Evolutionary conservation across 129 eudicot genomes (phyloP).

Genomic region (Flaveria bidentis): DNA sequence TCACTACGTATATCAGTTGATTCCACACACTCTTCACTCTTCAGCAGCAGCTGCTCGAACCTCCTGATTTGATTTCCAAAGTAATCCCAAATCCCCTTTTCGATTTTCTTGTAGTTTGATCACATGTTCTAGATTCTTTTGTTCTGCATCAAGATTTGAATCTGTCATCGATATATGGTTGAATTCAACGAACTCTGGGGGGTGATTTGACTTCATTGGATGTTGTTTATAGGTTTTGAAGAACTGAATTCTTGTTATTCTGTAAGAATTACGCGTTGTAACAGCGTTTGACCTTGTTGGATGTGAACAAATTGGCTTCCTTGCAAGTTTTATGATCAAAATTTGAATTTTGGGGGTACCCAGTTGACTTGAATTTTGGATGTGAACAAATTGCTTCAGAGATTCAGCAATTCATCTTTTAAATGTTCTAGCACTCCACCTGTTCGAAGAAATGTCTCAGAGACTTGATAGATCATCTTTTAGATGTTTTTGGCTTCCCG

Average conservation of each 20-base stretch:
- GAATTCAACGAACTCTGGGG: too few species aligned
- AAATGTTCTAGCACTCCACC: constrained; percentile 1
- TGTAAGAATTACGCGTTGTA: not conserved
- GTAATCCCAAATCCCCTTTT: constrained; percentile 27
- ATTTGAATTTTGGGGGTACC: not conserved
- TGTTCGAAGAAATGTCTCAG: constrained; percentile 23
- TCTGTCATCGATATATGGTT: constrained; percentile 10
- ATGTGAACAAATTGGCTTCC: not conserved
- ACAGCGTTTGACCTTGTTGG: constrained; percentile 2
- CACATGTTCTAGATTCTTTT: not conserved
- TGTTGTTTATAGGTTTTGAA: too few species aligned
- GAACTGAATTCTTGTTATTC: too few species aligned
- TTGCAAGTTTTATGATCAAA: not conserved
- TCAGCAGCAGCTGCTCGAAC: constrained; percentile 29
- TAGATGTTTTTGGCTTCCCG: not conserved
- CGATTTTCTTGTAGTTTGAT: not conserved
- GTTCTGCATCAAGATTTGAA: constrained; percentile 6
- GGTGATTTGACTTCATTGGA: too few species aligned
- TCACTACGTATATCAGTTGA: constrained; percentile 2
- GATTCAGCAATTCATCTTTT: not conserved
- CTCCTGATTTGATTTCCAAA: constrained; percentile 24
- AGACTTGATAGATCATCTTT: not conserved
- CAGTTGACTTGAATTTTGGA: constrained; percentile 25
- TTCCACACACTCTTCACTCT: constrained; percentile 5
- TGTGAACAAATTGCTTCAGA: constrained; percentile 24